Base-by-base conservation (phyloP, 352 stramenopile genomes). In the Peronospora farinosa region DNA sequence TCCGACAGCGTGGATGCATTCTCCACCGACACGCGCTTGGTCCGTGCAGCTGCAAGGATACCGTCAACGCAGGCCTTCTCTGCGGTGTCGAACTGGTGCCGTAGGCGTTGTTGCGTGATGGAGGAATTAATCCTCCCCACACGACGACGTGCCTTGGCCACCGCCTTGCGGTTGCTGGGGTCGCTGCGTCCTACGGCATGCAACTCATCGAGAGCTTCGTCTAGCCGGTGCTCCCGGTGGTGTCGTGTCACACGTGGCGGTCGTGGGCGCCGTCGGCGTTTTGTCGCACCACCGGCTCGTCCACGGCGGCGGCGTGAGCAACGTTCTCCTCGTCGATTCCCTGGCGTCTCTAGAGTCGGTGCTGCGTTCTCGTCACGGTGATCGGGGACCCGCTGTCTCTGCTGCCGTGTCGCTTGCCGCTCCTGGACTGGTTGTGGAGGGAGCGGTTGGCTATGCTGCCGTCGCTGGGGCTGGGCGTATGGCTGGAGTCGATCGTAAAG, bases 151-250 rank as follows among this genome's bases (percentile, higher is more conserved):
- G 40, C 21, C 27, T 46, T 47, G n/a, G 13, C 5, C 2, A 46
- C 19, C 0, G 13, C 17, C 5, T 9, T 1, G 12, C 4, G 10
- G 6, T 40, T 19, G n/a, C 2, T 7, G 2, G n/a, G 4, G 7
- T 9, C 17, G 15, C 35, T 40, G 10, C 15, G 11, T n/a, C 7
- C n/a, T 1, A 40, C 35, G 2, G 33, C 51, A 13, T 49, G 40
- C 0, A 56, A 21, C 1, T 49, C 33, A 35, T 58, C 42, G 10
- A 58, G 36, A n/a, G 41, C 35, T 12, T 51, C 51, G 27, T 58
- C 35, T 2, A 58, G 8, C 3, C 37, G 38, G 12, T 47, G 16
- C 27, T 47, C 39, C 8, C 30, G 16, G 17, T 40, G 48, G 12
- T 46, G 17, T 1, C 40, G 39, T 1, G 30, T 53, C 10, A 40